These are phyloP conservation scores for Colletotrichum acutatum DNA, from an alignment of 2,329 filamentous ascomycete genomes.

Conservation along the genomic window DNA sequence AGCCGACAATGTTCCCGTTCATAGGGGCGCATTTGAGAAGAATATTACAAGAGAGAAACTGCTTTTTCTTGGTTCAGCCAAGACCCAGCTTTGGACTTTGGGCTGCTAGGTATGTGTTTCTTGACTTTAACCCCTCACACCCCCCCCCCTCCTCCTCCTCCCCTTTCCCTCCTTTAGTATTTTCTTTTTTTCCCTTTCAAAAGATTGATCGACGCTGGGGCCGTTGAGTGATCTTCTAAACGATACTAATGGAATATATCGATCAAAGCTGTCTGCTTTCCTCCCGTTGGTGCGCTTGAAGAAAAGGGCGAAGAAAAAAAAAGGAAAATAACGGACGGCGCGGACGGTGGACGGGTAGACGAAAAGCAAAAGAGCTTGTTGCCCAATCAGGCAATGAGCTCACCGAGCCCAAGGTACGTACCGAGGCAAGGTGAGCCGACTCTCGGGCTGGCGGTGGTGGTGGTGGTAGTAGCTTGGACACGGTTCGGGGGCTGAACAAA, in stretches of 20 bases:
- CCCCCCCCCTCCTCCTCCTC: no score
- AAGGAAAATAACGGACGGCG: background rate
- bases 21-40: no score
- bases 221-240: background rate
- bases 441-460: background rate
- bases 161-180: no score
- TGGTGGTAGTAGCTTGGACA: background rate
- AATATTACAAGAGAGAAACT: background rate
- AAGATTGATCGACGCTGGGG: background rate
- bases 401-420: slow-evolving; percentile 20
- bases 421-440: background rate
- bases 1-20: background rate
- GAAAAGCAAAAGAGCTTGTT: background rate
- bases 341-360: background rate
- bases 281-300: background rate
- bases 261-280: background rate
- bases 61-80: no score
- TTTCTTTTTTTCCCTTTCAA: no score
- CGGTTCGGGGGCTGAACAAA: slow-evolving; percentile 1
- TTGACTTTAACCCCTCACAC: no score
- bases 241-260: background rate
- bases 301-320: no score
- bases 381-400: slow-evolving; percentile 18
- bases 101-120: no score
- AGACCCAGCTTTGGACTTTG: no score